Conservation (phyloP, 176 grass and related monocot genomes). For the Cocos nucifera region DNA sequence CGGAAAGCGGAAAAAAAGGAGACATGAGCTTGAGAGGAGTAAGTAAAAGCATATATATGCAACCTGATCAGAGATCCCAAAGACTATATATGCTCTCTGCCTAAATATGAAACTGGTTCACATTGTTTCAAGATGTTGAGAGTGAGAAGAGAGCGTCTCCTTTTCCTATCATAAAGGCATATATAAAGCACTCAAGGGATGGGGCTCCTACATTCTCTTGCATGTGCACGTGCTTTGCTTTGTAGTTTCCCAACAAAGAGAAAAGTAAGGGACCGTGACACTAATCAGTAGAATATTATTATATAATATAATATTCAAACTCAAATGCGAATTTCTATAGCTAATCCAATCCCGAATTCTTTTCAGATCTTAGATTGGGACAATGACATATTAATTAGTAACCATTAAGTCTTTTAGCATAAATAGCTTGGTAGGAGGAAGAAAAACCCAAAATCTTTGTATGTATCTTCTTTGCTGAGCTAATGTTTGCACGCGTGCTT, state of each 20-base stretch:
- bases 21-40: constrained; percentile 22
- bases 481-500: too few relatives aligned
- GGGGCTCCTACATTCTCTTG: constrained; percentile 5
- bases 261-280: not conserved
- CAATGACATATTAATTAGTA: too few relatives aligned
- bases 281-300: not conserved
- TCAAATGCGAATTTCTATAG: too few relatives aligned
- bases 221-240: constrained; percentile 10
- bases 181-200: not conserved
- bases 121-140: not conserved
- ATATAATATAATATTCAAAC: too few relatives aligned
- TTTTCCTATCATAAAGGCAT: not conserved
- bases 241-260: constrained; percentile 6
- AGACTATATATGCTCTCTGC: too few relatives aligned
- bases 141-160: not conserved
- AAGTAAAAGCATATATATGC: constrained; percentile 8
- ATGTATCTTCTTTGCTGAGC: too few relatives aligned
- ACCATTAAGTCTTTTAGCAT: too few relatives aligned
- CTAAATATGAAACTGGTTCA: too few relatives aligned
- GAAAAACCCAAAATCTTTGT: too few relatives aligned
- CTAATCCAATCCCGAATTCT: too few relatives aligned
- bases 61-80: not conserved
- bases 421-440: too few relatives aligned
- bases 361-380: too few relatives aligned
- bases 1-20: constrained; percentile 39